Base-by-base conservation (phyloP, 345 rosid species). In the Lagerstroemia speciosa region DNA sequence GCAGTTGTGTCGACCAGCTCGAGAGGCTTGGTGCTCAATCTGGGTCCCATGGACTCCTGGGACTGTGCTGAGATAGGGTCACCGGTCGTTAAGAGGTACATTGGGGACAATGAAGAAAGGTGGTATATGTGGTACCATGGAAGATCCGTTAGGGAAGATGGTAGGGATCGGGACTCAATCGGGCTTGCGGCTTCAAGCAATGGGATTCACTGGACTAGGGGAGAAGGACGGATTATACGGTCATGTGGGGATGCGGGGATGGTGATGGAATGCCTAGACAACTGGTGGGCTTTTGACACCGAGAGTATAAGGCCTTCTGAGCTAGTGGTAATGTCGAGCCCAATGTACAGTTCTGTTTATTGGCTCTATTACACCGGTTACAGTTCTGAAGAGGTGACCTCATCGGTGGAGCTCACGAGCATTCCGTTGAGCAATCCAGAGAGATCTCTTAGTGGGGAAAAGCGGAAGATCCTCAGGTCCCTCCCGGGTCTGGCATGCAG, bases 261-360 rank as follows among this genome's bases (percentile, higher is more conserved):
- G 80, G 88, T 92, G 36, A 85, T 92, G 89, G 77, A 76, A 52
- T 76, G 77, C 52, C 67, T 91, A 38, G 70, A 84, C 71, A 86
- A 85, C 69, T 92, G 96, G 94, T 92, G 98, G 98, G 90, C 86
- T 5, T 89, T 92, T 61, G 96, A 92, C 69, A 89, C 86, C 0
- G 65, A 80, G 32, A 80, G 85, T 72, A 84, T 89, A 77, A 76
- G 86, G 67, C 92, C 96, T 0, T 73, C 87, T 53, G 98, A 92
- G 71, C 84, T 87, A 12, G 78, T 86, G 62, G 67, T 89, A 64
- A 92, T 86, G 96, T 89, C 98, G 12, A 89, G 96, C 69, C 38
- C 77, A 20, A 85, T 82, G 71, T 75, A 86, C 19, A 83, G 89
- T 75, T 81, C 92, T 38, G 87, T 92, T 66, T 92, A 87, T 62